Percentiles rank a stretch among this genome's conserved stretches.
Evolutionary conservation across 768 basidiomycete species (phyloP).

Genomic region (Xerocomellus intermedius): DNA sequence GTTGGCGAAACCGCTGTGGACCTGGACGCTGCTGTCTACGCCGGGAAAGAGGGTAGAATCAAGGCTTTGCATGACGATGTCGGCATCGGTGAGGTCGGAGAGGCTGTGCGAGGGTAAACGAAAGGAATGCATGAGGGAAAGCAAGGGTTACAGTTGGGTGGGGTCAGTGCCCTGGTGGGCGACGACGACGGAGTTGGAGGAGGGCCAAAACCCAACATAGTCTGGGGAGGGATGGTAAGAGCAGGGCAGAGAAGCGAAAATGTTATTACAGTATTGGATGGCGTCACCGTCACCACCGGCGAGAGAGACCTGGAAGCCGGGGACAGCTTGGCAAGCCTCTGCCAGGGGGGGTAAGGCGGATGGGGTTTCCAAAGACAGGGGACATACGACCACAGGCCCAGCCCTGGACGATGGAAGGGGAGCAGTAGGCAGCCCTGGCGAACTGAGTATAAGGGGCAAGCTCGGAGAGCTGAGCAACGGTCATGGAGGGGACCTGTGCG

Average conservation of each 20-base stretch:
- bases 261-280: constrained; percentile 46
- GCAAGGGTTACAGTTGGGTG: constrained; percentile 42
- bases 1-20: constrained; percentile 54
- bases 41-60: constrained; percentile 56
- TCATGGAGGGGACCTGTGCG: too few species aligned
- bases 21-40: constrained; percentile 40
- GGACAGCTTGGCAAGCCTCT: constrained; percentile 40
- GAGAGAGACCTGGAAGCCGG: constrained; percentile 34
- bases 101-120: constrained; percentile 30
- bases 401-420: constrained; percentile 32
- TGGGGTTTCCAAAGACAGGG: background rate
- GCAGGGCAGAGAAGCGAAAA: background rate
- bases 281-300: constrained; percentile 51
- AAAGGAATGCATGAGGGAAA: background rate
- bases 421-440: constrained; percentile 56
- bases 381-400: constrained; percentile 47
- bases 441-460: constrained; percentile 50
- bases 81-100: constrained; percentile 50
- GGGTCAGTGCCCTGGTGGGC: constrained; percentile 64
- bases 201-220: constrained; percentile 57
- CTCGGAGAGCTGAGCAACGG: constrained; percentile 34
- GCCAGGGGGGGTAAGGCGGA: background rate
- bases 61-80: constrained; percentile 40
- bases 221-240: constrained; percentile 29
- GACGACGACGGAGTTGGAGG: constrained; percentile 52